Evolutionary conservation across 371 early-diverging fungal species (phyloP), one percentile per base, ranked within the genome.

Genomic region (Zychaea mexicana): DNA sequence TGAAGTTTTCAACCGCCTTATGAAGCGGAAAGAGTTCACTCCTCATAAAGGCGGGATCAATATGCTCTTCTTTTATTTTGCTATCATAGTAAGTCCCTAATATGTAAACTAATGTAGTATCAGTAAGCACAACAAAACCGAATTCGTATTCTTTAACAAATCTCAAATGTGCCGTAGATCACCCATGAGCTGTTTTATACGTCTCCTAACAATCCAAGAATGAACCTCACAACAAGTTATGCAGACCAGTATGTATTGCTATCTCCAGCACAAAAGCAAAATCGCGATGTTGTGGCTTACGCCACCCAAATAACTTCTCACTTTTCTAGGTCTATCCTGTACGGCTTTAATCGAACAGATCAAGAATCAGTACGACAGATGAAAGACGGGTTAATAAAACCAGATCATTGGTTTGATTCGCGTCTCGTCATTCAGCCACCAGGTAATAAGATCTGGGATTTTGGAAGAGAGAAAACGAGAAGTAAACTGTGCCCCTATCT

Each of bases 131-230:
- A n/a, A n/a, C n/a, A n/a, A n/a, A 33, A 33, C 33, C 12, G 33
- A 8, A 7, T 7, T 39, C 15, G n/a, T 13, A 15, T 3, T 42
- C n/a, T 15, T 42, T n/a, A 42, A 4, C n/a, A 12, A 42, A 8
- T 33, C 33, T 17, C 4, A 39, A 7, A 42, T 2, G 4, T n/a
- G n/a, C n/a, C n/a, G n/a, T 42, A 42, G 42, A 82, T 85, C 49
- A 85, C 83, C 0, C 85, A 85, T 61, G 85, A 85, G 53, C 65
- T 85, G n/a, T 85, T 85, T 56, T 69, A 78, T 52, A 71, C 82
- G 9, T 76, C 76, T 21, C 62, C 81, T 2, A 61, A 52, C 0
- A 58, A 82, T 22, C 78, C 78, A 0, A 52, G 26, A n/a, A 73
- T 68, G 22, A 85, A 85, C 53, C 63, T 76, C 55, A 82, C 81